Base-by-base conservation (phyloP, 257 asterid species). In the Salvia hispanica region DNA sequence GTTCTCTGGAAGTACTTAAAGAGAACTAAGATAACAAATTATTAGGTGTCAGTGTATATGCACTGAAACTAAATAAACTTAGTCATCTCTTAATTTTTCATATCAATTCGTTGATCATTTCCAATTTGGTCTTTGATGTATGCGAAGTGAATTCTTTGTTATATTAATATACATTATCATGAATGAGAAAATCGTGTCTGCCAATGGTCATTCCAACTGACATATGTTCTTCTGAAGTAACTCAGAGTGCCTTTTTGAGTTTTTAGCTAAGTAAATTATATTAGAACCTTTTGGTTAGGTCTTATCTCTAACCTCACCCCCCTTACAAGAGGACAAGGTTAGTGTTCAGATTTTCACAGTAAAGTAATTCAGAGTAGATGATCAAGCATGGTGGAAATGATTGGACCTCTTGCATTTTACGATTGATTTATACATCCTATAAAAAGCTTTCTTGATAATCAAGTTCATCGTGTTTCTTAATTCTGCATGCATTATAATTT, bases 401-500 rank as follows among this genome's bases (percentile, higher is more conserved):
- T 25, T 44, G 13, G 7, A 62, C 3, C 11, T 28, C 6, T 43
- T 21, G 25, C 53, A 42, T 44, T 62, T 44, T 46, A 45, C 5
- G 57, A 46, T 63, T 47, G 56, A 63, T 31, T n/a, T 7, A 33
- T 63, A n/a, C 33, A 9, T 42, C 18, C 46, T 68, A 9, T 13
- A 14, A 21, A 55, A 33, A 45, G 34, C 43, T 58, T 39, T 36
- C 43, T 3, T 18, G 25, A 51, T 39, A 36, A 46, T 51, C 50
- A 65, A 37, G 37, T 31, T 51, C 9, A 7, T 39, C 12, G 11
- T 13, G 45, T 55, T 55, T 4, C 47, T 55, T 25, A 51, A 66
- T 53, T 12, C 15, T 37, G 16, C 6, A 33, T 51, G 61, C 28
- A 18, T 15, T 54, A 13, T 5, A 55, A 55, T 39, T 28, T 15